phyloP scores from a whole-genome alignment of 2,329 filamentous ascomycete species.

The Ceratocystis ficicola region DNA sequence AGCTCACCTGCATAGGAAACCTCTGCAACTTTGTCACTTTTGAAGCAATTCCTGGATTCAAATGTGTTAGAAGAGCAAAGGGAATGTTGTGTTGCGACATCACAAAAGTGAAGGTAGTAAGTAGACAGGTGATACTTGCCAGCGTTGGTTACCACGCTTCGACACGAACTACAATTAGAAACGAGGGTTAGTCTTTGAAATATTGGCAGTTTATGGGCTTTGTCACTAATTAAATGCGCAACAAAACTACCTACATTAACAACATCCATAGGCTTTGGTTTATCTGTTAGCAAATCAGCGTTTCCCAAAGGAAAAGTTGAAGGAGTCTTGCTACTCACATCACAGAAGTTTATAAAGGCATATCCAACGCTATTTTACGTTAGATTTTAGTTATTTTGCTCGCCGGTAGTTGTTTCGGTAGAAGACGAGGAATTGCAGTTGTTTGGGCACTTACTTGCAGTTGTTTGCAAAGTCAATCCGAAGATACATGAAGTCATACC shows the following conservation, averaged over 20 bases:
- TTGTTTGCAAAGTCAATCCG: slow-evolving; percentile 79
- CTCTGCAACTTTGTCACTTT: slow-evolving; percentile 73
- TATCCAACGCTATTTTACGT: slow-evolving; percentile 63
- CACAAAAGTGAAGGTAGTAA: not conserved
- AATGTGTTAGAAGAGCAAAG: not conserved
- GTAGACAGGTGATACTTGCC: slow-evolving; percentile 36
- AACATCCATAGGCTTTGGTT: slow-evolving; percentile 54
- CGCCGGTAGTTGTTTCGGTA: slow-evolving; percentile 25
- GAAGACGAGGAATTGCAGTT: not conserved
- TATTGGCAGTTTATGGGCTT: no score
- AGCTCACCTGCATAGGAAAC: slow-evolving; percentile 86
- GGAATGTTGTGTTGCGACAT: not conserved
- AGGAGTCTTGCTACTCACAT: slow-evolving; percentile 43
- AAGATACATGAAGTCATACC: slow-evolving; percentile 91
- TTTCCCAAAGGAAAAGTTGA: not conserved
- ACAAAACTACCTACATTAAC: slow-evolving; percentile 43
- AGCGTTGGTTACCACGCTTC: slow-evolving; percentile 56
- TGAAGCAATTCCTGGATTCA: slow-evolving; percentile 57
- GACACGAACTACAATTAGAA: slow-evolving; percentile 50
- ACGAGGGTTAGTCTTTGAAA: not conserved
- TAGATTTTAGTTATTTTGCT: slow-evolving; percentile 15
- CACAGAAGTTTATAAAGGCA: slow-evolving; percentile 89
- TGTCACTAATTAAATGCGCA: no score
- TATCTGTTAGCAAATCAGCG: not conserved
- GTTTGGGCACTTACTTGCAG: slow-evolving; percentile 53